phyloP scores from a whole-genome alignment of 495 filamentous ascomycete species.

The Aspergillus bertholletiae region DNA sequence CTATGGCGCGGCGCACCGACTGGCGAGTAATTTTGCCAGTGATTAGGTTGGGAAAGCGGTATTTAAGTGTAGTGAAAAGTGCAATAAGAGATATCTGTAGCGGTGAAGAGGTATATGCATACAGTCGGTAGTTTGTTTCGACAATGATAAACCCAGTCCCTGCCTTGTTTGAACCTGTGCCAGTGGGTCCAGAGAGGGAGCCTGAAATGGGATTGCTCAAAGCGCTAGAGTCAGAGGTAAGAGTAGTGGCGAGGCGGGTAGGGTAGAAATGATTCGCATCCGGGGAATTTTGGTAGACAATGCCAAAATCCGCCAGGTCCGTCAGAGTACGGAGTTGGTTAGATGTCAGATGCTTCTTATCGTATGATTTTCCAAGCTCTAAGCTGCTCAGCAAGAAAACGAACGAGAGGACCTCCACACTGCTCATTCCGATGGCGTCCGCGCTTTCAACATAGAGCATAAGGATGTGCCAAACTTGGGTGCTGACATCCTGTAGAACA shows the following conservation, averaged over 20 bases:
- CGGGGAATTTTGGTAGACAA: conserved; percentile 68
- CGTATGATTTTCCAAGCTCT: conserved; percentile 86
- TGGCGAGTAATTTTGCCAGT: conserved; percentile 83
- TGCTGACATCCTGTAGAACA: conserved; percentile 88
- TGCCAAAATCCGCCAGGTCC: conserved; percentile 83
- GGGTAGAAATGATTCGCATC: conserved; percentile 77
- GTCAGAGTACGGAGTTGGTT: conserved; percentile 83
- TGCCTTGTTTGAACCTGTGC: conserved; percentile 33
- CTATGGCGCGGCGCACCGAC: conserved; percentile 80
- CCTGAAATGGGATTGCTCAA: conserved; percentile 41
- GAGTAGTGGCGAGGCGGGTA: conserved; percentile 88
- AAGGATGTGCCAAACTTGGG: conserved; percentile 92
- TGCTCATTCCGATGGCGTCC: conserved; percentile 74
- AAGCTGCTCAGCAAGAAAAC: conserved; percentile 93
- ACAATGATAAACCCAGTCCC: conserved; percentile 84
- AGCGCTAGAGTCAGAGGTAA: conserved; percentile 77
- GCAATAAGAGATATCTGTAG: conserved; percentile 92
- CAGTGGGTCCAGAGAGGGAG: conserved; percentile 32
- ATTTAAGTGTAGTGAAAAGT: conserved; percentile 79
- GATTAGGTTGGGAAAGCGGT: conserved; percentile 88
- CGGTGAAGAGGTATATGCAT: conserved; percentile 91
- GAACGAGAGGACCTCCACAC: conserved; percentile 90
- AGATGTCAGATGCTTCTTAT: conserved; percentile 70
- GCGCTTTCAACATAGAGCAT: conserved; percentile 88
- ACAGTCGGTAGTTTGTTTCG: conserved; percentile 98